Evolutionary conservation across 352 stramenopile species (phyloP).

Genomic region (Phytophthora cryptogea): DNA sequence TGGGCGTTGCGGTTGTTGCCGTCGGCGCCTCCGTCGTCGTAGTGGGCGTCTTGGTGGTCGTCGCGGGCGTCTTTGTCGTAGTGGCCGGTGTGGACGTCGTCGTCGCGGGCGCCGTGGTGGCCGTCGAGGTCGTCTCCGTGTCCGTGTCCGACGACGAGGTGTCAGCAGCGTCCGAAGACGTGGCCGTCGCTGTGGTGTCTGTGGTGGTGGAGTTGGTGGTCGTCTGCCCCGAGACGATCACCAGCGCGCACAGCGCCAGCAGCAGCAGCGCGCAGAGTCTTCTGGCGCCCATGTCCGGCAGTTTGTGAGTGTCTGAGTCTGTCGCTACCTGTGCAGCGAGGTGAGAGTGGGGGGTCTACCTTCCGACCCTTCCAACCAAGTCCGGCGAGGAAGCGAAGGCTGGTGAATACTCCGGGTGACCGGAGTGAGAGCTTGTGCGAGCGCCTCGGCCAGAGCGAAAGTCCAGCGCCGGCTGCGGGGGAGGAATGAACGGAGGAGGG

Average conservation of each 20-base stretch:
- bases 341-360: not conserved
- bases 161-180: conserved; percentile 20
- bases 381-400: not conserved
- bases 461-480: conserved; percentile 9
- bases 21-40: conserved; percentile 28
- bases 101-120: conserved; percentile 19
- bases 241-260: conserved; percentile 28
- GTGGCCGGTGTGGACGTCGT: conserved; percentile 27
- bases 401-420: conserved; percentile 28
- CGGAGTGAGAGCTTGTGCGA: conserved; percentile 29
- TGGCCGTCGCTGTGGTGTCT: not conserved
- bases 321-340: not conserved
- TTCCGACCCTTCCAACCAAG: conserved; percentile 3
- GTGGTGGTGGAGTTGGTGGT: conserved; percentile 32
- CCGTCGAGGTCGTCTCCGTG: conserved; percentile 24
- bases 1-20: conserved; percentile 16
- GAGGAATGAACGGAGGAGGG: conserved; percentile 21
- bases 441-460: conserved; percentile 24
- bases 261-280: conserved; percentile 26
- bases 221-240: conserved; percentile 26
- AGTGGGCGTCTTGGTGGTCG: conserved; percentile 21
- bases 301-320: conserved; percentile 4
- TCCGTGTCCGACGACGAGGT: conserved; percentile 19
- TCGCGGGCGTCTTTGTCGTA: conserved; percentile 17
- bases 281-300: conserved; percentile 24